Base-by-base conservation (phyloP, 2,329 filamentous ascomycete species). In the Diaporthe australafricana region DNA sequence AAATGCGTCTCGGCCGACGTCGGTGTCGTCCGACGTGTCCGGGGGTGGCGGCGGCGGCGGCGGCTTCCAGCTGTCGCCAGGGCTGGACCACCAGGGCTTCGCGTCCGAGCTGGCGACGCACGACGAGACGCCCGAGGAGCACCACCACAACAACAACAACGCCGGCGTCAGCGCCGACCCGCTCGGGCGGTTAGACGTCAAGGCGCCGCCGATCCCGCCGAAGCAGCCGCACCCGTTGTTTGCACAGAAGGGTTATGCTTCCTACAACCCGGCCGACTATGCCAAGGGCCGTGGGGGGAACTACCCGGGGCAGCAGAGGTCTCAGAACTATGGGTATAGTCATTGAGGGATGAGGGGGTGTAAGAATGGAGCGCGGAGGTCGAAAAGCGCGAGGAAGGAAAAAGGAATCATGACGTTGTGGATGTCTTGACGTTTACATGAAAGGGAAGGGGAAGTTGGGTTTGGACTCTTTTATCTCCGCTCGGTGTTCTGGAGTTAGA, bases 51-150 rank as follows among this genome's bases (percentile, higher is more conserved):
- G 32, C 32, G 32, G 32, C 9, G 32, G 32, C 32, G 32, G 74
- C 32, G 81, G 81, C 0, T 80, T 80, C 32, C 75, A 78, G 2
- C n/a, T n/a, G n/a, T 86, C 83, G 0, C 85, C 85, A 0, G 79
- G 77, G 2, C 77, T 83, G 0, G 83, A 83, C n/a, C 80, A 81
- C 65, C 84, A 83, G 75, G 78, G 77, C 1, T 86, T 84, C 70
- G 75, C 84, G 0, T 80, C 81, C 0, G 86, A 87, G 70, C 73
- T 89, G 32, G 72, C 85, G 3, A 83, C 87, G 2, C 87, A 88
- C 72, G 77, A 77, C 11, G 87, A 89, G 79, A 85, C 83, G 1
- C 76, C 73, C 0, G 86, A 87, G 74, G 86, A 87, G 77, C 77
- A 87, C 74, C 73, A 71, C n/a, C n/a, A n/a, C n/a, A n/a, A n/a